phyloP scores from a whole-genome alignment of 441 rosid species.

The Populus hybrid region DNA sequence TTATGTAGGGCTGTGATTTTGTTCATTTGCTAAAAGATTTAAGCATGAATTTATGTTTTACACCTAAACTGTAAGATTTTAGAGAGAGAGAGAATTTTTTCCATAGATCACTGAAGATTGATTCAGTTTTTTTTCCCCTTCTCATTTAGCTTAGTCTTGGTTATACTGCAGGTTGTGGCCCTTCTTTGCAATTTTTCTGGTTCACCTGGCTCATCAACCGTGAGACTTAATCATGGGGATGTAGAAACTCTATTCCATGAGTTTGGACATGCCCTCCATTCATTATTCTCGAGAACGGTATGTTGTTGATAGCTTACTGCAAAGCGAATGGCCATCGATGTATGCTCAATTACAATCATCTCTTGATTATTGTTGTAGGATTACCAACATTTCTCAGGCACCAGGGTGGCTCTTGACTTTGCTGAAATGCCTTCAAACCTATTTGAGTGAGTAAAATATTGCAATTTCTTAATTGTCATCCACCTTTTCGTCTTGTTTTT shows the following conservation, averaged over 20 bases:
- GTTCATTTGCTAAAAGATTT: neutral
- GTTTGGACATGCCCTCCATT: constrained; percentile 96
- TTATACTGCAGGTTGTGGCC: constrained; percentile 69
- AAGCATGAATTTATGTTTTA: neutral
- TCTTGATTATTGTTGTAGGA: constrained; percentile 51
- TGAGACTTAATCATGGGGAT: constrained; percentile 81
- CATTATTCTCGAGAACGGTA: constrained; percentile 95
- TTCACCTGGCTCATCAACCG: constrained; percentile 47
- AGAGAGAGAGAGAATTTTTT: neutral
- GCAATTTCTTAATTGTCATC: neutral
- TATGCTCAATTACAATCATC: neutral
- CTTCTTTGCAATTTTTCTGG: constrained; percentile 84
- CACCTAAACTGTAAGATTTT: neutral
- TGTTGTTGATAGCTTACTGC: constrained; percentile 14
- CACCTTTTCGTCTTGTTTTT: neutral
- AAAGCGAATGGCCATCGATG: neutral
- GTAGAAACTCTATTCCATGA: constrained; percentile 95
- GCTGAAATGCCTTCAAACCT: constrained; percentile 97
- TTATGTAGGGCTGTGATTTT: neutral
- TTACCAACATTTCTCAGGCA: constrained; percentile 94
- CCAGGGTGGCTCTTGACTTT: constrained; percentile 88
- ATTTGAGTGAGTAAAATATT: constrained; percentile 73
- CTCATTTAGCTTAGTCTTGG: constrained; percentile 15
- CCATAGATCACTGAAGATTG: neutral
- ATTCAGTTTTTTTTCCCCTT: neutral